Percentiles rank a stretch among this genome's conserved stretches.
Evolutionary conservation across 352 stramenopile genomes (phyloP).

Genomic region (Phytophthora pseudosyringae): DNA sequence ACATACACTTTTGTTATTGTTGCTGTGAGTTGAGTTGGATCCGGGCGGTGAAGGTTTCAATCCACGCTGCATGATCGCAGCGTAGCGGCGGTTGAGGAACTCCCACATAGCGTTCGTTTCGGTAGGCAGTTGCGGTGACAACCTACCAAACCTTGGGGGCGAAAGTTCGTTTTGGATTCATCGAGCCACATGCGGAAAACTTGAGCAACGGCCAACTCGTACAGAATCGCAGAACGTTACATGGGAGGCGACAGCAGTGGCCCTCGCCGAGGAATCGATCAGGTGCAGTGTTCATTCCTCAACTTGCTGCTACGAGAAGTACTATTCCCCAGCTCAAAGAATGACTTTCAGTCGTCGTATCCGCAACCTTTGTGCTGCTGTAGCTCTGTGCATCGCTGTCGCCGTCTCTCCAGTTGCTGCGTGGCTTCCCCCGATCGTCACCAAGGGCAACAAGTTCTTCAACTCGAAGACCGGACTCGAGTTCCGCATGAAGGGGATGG

Average conservation of each 20-base stretch:
- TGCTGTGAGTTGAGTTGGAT: too few species aligned
- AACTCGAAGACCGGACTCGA: conserved; percentile 67
- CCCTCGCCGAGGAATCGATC: background rate
- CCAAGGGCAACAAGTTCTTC: conserved; percentile 90
- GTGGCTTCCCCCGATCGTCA: conserved; percentile 58
- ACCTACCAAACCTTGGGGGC: too few species aligned
- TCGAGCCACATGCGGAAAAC: conserved; percentile 15
- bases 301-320: conserved; percentile 25
- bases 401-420: conserved; percentile 25
- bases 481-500: conserved; percentile 78
- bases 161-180: too few species aligned
- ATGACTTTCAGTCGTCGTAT: conserved; percentile 29
- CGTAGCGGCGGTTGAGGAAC: conserved; percentile 5
- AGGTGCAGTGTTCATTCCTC: conserved; percentile 10
- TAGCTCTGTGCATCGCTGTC: conserved; percentile 12
- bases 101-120: conserved; percentile 27
- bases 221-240: conserved; percentile 35
- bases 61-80: conserved; percentile 23
- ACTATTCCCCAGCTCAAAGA: background rate
- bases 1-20: too few species aligned
- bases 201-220: conserved; percentile 10
- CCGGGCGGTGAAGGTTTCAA: conserved; percentile 23
- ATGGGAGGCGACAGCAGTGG: conserved; percentile 11
- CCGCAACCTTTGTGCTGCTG: conserved; percentile 23
- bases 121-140: background rate